A percentile compares a stretch with the other conserved stretches of the same genome.
Conservation (phyloP, 352 stramenopile genomes). For the Pythium scleroteichum region DNA sequence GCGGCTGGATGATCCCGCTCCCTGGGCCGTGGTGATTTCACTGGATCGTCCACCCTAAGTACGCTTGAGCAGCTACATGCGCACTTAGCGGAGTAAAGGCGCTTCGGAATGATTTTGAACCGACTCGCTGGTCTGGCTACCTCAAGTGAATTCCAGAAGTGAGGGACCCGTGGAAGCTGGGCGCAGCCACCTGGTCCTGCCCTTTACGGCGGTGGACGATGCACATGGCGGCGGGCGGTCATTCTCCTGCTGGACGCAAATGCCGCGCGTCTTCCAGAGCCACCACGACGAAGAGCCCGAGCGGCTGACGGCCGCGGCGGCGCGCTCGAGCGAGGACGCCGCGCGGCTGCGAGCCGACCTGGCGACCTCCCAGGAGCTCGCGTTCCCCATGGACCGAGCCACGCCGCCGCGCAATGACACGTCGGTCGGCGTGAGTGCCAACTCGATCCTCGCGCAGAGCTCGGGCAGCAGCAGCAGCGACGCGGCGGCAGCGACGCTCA, state of each 20-base stretch:
- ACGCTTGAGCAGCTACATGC: background rate
- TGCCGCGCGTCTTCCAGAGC: conserved; percentile 19
- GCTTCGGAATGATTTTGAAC: background rate
- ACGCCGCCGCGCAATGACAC: background rate
- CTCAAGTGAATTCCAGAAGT: background rate
- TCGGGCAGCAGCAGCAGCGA: conserved; percentile 6
- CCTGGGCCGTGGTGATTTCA: no score
- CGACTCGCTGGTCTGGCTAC: background rate
- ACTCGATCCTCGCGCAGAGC: conserved; percentile 27
- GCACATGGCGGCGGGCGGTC: background rate
- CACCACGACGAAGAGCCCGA: conserved; percentile 22
- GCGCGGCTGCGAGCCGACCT: conserved; percentile 8
- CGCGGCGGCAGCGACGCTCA: background rate
- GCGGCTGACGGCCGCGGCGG: conserved; percentile 15
- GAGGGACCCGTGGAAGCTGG: no score
- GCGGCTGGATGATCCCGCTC: background rate
- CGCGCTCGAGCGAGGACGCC: conserved; percentile 15
- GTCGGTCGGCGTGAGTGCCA: conserved; percentile 3
- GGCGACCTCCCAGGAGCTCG: conserved; percentile 5
- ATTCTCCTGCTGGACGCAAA: conserved; percentile 6
- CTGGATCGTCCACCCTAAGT: background rate
- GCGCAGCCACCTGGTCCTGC: background rate
- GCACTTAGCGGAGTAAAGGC: background rate
- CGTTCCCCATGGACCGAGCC: conserved; percentile 13
- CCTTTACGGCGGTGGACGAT: conserved; percentile 8